Percentiles rank a stretch among this genome's conserved stretches.
These are phyloP conservation scores for Paxillus rubicundulus DNA, from an alignment of 768 basidiomycete species.

Conservation along the genomic window DNA sequence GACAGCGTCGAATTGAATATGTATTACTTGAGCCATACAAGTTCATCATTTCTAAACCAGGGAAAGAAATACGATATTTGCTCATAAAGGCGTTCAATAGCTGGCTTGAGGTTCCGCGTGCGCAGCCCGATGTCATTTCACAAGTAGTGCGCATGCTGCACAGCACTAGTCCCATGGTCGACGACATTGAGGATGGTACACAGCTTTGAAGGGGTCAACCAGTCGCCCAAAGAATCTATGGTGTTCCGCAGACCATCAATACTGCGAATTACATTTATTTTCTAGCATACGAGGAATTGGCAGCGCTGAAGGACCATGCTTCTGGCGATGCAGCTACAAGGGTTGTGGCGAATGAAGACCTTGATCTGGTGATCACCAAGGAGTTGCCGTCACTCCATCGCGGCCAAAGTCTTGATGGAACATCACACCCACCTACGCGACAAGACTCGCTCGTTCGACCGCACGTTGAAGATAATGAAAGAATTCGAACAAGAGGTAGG, in stretches of 20 bases:
- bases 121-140: slow-evolving; percentile 70
- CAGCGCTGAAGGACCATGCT: slow-evolving; percentile 14
- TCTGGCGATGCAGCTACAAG: background rate
- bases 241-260: slow-evolving; percentile 95
- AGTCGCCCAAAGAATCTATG: slow-evolving; percentile 93
- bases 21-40: slow-evolving; percentile 80
- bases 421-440: slow-evolving; percentile 73
- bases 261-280: slow-evolving; percentile 97
- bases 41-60: slow-evolving; percentile 80
- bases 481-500: slow-evolving; percentile 58
- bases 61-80: slow-evolving; percentile 87
- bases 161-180: slow-evolving; percentile 90
- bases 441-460: slow-evolving; percentile 80
- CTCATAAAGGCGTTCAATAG: slow-evolving; percentile 91
- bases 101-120: slow-evolving; percentile 82
- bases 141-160: slow-evolving; percentile 92
- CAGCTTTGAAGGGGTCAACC: slow-evolving; percentile 84
- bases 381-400: slow-evolving; percentile 85
- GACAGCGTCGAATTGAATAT: slow-evolving; percentile 38
- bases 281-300: slow-evolving; percentile 82
- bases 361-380: slow-evolving; percentile 43
- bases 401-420: slow-evolving; percentile 94
- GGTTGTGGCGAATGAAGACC: slow-evolving; percentile 70
- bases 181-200: slow-evolving; percentile 92
- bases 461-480: slow-evolving; percentile 69